Evolutionary conservation across 2,329 filamentous ascomycete genomes (phyloP).

Genomic region (Neonectria hederae): DNA sequence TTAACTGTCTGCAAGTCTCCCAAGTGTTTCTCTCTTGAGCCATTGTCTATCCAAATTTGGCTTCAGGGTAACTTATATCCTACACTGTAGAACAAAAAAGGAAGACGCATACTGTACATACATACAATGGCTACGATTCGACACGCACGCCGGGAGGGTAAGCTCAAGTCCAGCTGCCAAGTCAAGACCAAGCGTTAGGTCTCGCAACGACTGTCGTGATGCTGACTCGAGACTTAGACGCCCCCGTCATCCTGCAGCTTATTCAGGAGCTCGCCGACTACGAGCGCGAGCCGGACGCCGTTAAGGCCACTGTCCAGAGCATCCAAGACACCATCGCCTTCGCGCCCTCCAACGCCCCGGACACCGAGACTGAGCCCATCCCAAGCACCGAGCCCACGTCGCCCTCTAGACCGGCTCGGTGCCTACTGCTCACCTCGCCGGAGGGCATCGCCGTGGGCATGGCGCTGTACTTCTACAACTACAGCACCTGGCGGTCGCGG

Average conservation of each 20-base stretch:
- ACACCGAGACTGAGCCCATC: constrained; percentile 48
- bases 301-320: constrained; percentile 80
- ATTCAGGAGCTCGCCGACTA: constrained; percentile 90
- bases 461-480: constrained; percentile 95
- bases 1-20: neutral
- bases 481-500: constrained; percentile 89
- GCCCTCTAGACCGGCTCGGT: constrained; percentile 73
- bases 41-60: constrained; percentile 1
- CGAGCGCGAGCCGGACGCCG: constrained; percentile 78
- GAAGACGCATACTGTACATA: constrained; percentile 13
- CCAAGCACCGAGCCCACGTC: constrained; percentile 64
- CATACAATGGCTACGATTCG: constrained; percentile 40
- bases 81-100: neutral
- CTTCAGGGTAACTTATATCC: constrained; percentile 12
- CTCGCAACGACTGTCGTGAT: constrained; percentile 13
- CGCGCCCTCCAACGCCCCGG: constrained; percentile 61
- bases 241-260: constrained; percentile 80
- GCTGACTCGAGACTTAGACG: constrained; percentile 64
- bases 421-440: constrained; percentile 70
- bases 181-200: neutral
- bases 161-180: neutral
- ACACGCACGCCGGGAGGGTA: constrained; percentile 40
- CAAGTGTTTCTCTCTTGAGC: neutral
- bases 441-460: constrained; percentile 70
- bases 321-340: constrained; percentile 83